Evolutionary conservation across 2,329 filamentous ascomycete genomes (phyloP).

Genomic region (Monosporascus sp.): DNA sequence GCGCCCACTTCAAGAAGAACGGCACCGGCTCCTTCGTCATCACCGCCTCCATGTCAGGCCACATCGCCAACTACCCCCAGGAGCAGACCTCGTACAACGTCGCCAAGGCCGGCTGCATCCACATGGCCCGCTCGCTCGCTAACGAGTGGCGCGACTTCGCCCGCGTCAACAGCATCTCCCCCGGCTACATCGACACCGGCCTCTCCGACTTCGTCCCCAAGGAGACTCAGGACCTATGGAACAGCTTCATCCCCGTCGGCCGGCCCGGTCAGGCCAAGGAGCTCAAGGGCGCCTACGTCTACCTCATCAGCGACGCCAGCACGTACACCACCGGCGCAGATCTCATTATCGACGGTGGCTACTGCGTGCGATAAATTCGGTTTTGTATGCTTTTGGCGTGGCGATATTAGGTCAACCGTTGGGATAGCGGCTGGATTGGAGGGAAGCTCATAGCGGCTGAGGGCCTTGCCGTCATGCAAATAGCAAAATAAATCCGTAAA

Average conservation of each 20-base stretch:
- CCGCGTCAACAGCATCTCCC: conserved; percentile 55
- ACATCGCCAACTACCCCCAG: conserved; percentile 62
- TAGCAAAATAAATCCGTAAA: too few relatives aligned
- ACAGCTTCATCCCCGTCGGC: conserved; percentile 29
- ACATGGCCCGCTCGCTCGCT: conserved; percentile 37
- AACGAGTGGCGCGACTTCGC: conserved; percentile 62
- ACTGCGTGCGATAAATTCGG: conserved; percentile 31
- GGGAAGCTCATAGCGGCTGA: too few relatives aligned
- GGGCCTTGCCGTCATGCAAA: too few relatives aligned
- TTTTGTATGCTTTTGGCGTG: too few relatives aligned
- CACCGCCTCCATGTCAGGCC: conserved; percentile 60
- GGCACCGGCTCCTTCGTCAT: conserved; percentile 58
- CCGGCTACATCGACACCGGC: conserved; percentile 50
- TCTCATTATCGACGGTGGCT: conserved; percentile 68
- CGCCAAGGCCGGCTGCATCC: conserved; percentile 45
- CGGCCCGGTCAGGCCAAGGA: conserved; percentile 59
- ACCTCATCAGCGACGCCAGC: conserved; percentile 68
- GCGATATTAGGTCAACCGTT: too few relatives aligned
- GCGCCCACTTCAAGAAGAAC: conserved; percentile 54
- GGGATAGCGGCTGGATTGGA: too few relatives aligned
- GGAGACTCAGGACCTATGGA: conserved; percentile 26
- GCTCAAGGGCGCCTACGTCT: conserved; percentile 69
- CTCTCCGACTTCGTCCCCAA: conserved; percentile 37
- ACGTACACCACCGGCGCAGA: conserved; percentile 70
- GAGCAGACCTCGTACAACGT: conserved; percentile 58